Evolutionary conservation across 805 yeast genomes (phyloP).

Genomic region (Yamadazyma sp.): DNA sequence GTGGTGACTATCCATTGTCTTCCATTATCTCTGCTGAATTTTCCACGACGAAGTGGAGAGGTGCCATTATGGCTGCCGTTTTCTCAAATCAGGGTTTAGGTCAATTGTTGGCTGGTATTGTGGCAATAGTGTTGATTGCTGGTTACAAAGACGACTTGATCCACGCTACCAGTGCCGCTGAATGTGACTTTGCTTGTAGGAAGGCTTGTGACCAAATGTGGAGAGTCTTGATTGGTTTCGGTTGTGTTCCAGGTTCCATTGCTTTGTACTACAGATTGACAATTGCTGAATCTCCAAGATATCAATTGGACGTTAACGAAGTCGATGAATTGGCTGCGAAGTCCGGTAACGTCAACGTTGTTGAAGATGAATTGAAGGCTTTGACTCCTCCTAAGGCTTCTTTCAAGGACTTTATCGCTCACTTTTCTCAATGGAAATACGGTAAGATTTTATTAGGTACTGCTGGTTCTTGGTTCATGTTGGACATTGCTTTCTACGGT

Average conservation of each 20-base stretch:
- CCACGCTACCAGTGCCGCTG: constrained; percentile 50
- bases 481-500: constrained; percentile 91
- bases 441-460: constrained; percentile 83
- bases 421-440: constrained; percentile 85
- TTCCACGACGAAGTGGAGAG: constrained; percentile 95
- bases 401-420: constrained; percentile 63
- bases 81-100: constrained; percentile 98
- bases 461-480: constrained; percentile 87
- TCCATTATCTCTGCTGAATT: constrained; percentile 93
- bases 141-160: constrained; percentile 68
- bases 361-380: constrained; percentile 38
- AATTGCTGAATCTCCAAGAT: constrained; percentile 93
- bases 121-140: constrained; percentile 72
- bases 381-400: constrained; percentile 79
- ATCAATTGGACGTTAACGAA: constrained; percentile 71
- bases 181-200: constrained; percentile 66
- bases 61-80: constrained; percentile 95
- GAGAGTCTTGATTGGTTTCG: constrained; percentile 88
- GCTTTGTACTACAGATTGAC: constrained; percentile 91
- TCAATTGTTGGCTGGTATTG: constrained; percentile 83
- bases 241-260: constrained; percentile 82
- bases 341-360: constrained; percentile 48
- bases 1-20: constrained; percentile 94
- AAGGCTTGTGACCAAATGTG: constrained; percentile 90
- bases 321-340: constrained; percentile 56